These are phyloP conservation scores for Talaromyces trachyspermus DNA, from an alignment of 495 filamentous ascomycete species.

Conservation along the genomic window DNA sequence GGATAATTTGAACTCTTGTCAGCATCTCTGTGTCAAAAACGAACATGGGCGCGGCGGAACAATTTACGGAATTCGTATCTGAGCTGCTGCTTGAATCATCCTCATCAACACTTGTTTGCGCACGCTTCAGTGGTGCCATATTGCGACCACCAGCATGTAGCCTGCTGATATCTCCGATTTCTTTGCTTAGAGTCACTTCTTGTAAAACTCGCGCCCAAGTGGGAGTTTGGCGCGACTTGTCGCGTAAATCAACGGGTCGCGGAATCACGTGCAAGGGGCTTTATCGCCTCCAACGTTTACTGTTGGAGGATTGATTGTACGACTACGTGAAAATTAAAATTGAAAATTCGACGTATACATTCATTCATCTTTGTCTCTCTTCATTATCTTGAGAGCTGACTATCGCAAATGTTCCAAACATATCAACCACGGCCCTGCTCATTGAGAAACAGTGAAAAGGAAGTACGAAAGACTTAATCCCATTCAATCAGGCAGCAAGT, in stretches of 20 bases:
- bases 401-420: too few relatives aligned
- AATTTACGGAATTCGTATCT: background rate
- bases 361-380: background rate
- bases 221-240: background rate
- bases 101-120: conserved; percentile 41
- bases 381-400: too few relatives aligned
- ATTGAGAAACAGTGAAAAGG: too few relatives aligned
- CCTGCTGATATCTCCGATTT: background rate
- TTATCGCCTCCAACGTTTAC: too few relatives aligned
- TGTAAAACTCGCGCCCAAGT: background rate
- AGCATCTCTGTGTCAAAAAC: background rate
- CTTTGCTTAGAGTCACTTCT: background rate
- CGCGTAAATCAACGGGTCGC: background rate
- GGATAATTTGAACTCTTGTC: background rate
- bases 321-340: background rate
- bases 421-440: too few relatives aligned
- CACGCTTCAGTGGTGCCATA: conserved; percentile 43
- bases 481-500: too few relatives aligned
- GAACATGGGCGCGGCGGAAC: background rate
- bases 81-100: conserved; percentile 16
- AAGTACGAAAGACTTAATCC: too few relatives aligned
- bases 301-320: too few relatives aligned
- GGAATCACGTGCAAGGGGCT: background rate
- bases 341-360: background rate
- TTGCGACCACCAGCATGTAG: background rate